These are phyloP conservation scores for Pulveroboletus sp. DNA, from an alignment of 768 basidiomycete species.

Conservation along the genomic window DNA sequence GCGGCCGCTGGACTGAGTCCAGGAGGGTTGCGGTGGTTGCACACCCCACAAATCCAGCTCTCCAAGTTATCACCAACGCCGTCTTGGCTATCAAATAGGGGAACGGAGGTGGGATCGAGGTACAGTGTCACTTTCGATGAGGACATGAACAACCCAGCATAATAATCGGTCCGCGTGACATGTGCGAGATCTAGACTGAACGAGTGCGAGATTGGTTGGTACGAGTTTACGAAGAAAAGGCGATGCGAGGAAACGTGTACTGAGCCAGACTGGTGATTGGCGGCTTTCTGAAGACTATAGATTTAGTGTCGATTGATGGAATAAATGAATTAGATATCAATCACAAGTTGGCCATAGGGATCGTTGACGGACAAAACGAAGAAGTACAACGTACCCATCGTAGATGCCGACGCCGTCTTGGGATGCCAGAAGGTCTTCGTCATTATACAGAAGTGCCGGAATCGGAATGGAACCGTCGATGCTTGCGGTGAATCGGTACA, in stretches of 20 bases:
- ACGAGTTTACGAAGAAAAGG: slow-evolving; percentile 70
- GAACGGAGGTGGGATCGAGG: slow-evolving; percentile 38
- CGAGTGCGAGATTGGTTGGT: slow-evolving; percentile 49
- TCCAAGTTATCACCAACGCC: slow-evolving; percentile 37
- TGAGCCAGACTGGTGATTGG: slow-evolving; percentile 72
- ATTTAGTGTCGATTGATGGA: slow-evolving; percentile 31
- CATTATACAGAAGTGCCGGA: slow-evolving; percentile 69
- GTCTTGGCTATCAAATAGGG: slow-evolving; percentile 27
- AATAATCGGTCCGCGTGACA: slow-evolving; percentile 78
- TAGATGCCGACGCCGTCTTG: slow-evolving; percentile 88
- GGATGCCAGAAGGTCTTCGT: slow-evolving; percentile 69
- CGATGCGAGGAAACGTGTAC: slow-evolving; percentile 78
- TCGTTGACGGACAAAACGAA: not conserved
- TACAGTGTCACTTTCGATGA: slow-evolving; percentile 84
- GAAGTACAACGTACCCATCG: slow-evolving; percentile 62
- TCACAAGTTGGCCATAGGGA: slow-evolving; percentile 18
- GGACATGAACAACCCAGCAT: slow-evolving; percentile 85
- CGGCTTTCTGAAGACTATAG: slow-evolving; percentile 73
- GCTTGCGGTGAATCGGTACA: slow-evolving; percentile 50
- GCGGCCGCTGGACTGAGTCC: slow-evolving; percentile 67
- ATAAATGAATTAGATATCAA: slow-evolving; percentile 15
- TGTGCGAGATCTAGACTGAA: slow-evolving; percentile 62
- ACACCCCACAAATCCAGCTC: slow-evolving; percentile 87
- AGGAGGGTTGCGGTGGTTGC: slow-evolving; percentile 76
- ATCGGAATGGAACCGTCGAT: slow-evolving; percentile 80